Evolutionary conservation across 2,329 filamentous ascomycete species (phyloP).

Genomic region (Rutstroemia sp.): DNA sequence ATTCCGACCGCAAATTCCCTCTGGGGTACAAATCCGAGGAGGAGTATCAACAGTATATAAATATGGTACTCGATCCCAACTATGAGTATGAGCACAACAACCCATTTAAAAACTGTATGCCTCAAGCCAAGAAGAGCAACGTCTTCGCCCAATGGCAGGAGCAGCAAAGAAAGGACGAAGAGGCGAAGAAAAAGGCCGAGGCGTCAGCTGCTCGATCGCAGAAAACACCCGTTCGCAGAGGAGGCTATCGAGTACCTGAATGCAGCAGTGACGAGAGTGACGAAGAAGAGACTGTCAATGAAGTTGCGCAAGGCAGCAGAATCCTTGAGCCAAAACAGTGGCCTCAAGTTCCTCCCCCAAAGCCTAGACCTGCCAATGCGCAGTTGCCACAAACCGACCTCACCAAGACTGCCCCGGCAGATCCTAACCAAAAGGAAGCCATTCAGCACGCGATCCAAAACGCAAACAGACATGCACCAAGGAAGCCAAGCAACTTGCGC

Average conservation of each 20-base stretch:
- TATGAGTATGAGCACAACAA: too few species aligned
- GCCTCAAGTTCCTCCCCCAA: constrained; percentile 10
- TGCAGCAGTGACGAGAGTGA: neutral
- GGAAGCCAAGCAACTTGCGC: constrained; percentile 10
- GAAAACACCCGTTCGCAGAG: neutral
- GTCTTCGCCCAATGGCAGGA: too few species aligned
- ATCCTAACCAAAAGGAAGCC: neutral
- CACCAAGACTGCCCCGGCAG: neutral
- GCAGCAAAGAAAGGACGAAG: too few species aligned
- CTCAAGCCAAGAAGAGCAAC: too few species aligned
- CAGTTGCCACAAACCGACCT: constrained; percentile 5
- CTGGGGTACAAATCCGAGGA: too few species aligned
- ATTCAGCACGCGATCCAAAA: constrained; percentile 1
- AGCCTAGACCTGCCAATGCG: constrained; percentile 11
- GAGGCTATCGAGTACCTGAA: neutral
- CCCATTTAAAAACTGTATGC: too few species aligned
- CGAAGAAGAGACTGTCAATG: neutral
- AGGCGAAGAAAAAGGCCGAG: too few species aligned
- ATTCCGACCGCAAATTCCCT: too few species aligned
- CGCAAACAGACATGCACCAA: constrained; percentile 10
- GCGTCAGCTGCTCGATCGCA: too few species aligned
- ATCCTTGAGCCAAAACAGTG: constrained; percentile 10
- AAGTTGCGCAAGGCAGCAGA: neutral
- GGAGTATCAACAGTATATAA: too few species aligned
- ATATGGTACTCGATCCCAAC: too few species aligned